Evolutionary conservation across 2,329 filamentous ascomycete genomes (phyloP), one percentile per base, ranked within the genome.

Genomic region (Ophiostoma tasmaniense): DNA sequence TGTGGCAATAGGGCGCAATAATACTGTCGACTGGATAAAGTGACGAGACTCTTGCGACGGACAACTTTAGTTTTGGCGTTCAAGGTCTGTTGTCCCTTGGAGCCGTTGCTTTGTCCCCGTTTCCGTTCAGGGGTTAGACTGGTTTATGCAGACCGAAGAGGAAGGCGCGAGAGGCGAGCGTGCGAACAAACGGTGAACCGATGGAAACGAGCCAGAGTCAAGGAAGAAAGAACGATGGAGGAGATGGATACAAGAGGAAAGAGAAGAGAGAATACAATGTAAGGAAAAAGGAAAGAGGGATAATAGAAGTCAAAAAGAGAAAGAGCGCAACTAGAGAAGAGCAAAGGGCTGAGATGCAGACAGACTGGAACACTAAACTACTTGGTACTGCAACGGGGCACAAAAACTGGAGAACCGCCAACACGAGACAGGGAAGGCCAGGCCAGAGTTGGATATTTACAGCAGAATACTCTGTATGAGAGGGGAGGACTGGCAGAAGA

Each of bases 81-180:
- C 5, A 33, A 8, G 1, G 30, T 37, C 28, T 30, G 33, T 37
- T 35, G 61, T 3, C 30, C 25, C 30, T 61, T 30, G 4, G 25
- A 13, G 13, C 13, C 13, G 25, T 61, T 17, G 55, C 61, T n/a
- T 35, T 37, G 61, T 20, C 28, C 61, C 61, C 61, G 28, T 37
- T 64, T 64, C 61, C 28, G 61, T 35, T 64, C 61, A 64, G 61
- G 61, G 61, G 61, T 61, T 30, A 30, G 55, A 25, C 55, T 33
- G 55, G 13, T 61, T 61, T 61, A 61, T 61, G 55, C 55, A 61
- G 55, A 61, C 55, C 28, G 64, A 22, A 52, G n/a, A 11, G 17
- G 39, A 39, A 45, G 33, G 25, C 37, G 66, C 37, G 28, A 25
- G 37, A 35, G 22, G 25, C 50, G 50, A 25, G 50, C n/a, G 50